These are phyloP conservation scores for Somion occarium DNA, from an alignment of 1,284 basidiomycete genomes.

Conservation along the genomic window DNA sequence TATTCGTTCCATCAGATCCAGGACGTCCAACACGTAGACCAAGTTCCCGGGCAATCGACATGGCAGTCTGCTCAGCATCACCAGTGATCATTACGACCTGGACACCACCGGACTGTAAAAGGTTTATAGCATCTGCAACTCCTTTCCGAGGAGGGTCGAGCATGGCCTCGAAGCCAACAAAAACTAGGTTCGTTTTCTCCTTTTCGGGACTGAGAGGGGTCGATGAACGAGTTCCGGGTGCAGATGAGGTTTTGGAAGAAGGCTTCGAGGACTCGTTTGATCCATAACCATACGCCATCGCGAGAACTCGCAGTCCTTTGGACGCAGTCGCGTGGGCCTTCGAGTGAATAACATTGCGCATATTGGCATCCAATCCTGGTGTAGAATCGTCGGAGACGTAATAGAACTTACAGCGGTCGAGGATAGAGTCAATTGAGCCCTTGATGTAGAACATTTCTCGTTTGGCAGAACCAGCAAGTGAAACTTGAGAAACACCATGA, in stretches of 20 bases:
- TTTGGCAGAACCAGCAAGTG: constrained; percentile 26
- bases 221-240: constrained; percentile 20
- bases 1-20: constrained; percentile 47
- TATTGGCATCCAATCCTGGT: constrained; percentile 67
- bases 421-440: constrained; percentile 86
- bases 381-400: constrained; percentile 84
- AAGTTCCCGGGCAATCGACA: constrained; percentile 86
- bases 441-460: constrained; percentile 86
- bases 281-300: constrained; percentile 84
- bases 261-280: constrained; percentile 37
- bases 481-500: constrained; percentile 33
- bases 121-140: constrained; percentile 82
- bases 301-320: constrained; percentile 83
- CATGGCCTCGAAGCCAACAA: constrained; percentile 94
- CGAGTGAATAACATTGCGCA: constrained; percentile 58
- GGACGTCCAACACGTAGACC: constrained; percentile 35
- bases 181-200: constrained; percentile 67
- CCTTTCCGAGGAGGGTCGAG: constrained; percentile 91
- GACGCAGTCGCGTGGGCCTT: constrained; percentile 72
- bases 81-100: constrained; percentile 99
- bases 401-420: constrained; percentile 84
- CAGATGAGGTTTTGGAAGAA: constrained; percentile 23
- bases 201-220: constrained; percentile 22
- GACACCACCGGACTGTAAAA: constrained; percentile 82
- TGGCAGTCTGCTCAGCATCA: constrained; percentile 88